Evolutionary conservation across 306 rosid species (phyloP), one percentile per base, ranked within the genome.

Genomic region (Arachis hypogaea): DNA sequence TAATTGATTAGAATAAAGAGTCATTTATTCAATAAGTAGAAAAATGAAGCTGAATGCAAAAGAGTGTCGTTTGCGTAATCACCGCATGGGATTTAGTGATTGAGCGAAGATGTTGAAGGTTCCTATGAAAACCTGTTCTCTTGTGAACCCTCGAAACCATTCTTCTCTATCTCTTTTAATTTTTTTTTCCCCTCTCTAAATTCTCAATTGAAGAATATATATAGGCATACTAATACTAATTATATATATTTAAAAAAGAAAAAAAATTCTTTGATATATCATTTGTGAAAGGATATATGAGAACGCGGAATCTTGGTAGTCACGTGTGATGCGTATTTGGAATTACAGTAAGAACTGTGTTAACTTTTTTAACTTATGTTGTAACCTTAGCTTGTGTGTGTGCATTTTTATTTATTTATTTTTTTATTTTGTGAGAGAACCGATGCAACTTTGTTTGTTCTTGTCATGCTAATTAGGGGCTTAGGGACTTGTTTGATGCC

Each of bases 131-230:
- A 16, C 62, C 54, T 16, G 74, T 60, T 75, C 78, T 78, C 79
- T 73, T 81, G 72, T 81, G 84, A 78, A 63, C 70, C 72, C 83
- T 78, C 47, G 88, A 81, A 61, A 86, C 88, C 90, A 83, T 86
- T 77, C 22, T 66, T 51, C 56, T 50, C 11, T 36, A 50, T 68
- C 47, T 59, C 63, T 60, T 50, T n/a, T 9, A 0, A 5, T 43
- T 51, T 55, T 41, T 56, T 5, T 11, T 7, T 14, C 14, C 14
- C 44, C 22, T 62, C 65, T 70, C 12, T 7, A 0, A 0, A 46
- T n/a, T 7, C 51, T 7, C 51, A 46, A 33, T 33, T 33, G 38
- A 33, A 33, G 38, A 33, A 33, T 33, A 33, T 33, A 33, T 33
- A 33, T 33, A 33, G 38, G 38, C 38, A 33, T 33, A 33, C 38